Evolutionary conservation across 2,329 filamentous ascomycete genomes (phyloP), one percentile per base, ranked within the genome.

Genomic region (Aspergillus uvarum): DNA sequence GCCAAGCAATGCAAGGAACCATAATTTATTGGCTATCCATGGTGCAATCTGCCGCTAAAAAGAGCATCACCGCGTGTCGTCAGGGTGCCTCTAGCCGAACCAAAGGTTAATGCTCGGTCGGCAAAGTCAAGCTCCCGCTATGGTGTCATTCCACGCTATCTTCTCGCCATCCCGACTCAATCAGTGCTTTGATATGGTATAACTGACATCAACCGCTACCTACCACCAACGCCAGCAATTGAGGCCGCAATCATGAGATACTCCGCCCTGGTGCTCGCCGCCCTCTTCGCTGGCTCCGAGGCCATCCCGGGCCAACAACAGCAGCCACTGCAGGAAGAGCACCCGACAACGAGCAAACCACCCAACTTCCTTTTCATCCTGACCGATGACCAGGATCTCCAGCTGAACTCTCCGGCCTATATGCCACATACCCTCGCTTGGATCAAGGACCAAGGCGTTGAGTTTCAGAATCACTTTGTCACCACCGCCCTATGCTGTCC

Each of bases 401-500:
- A 84, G 47, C 77, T 90, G 65, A 77, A 85, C 51, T 89, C 87
- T 0, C 68, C 89, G 3, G 77, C 82, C 0, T 88, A 88, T 60
- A 87, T 87, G 78, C 85, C 85, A 0, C 74, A 79, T 1, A 74
- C 88, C 0, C 75, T 83, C 53, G 81, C 85, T 64, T 80, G 88
- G 64, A 69, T 90, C 0, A 71, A 80, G 12, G 76, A 85, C 0
- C 75, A 85, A 56, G 88, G 87, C 0, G 87, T 85, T 0, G 80
- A 79, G 1, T 90, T 84, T 62, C 75, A 76, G 50, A 83, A 83
- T 44, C 88, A 91, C 66, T 90, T 85, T 59, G 88, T 86, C 65
- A 90, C 88, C 0, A 85, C 86, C 0, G 80, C 88, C 0, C 72
- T 89, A 0, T 90, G 88, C 71, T 91, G 88, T 65, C 88, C 88